Conservation (phyloP, 1,284 basidiomycete species). For the Ganoderma boninense region DNA sequence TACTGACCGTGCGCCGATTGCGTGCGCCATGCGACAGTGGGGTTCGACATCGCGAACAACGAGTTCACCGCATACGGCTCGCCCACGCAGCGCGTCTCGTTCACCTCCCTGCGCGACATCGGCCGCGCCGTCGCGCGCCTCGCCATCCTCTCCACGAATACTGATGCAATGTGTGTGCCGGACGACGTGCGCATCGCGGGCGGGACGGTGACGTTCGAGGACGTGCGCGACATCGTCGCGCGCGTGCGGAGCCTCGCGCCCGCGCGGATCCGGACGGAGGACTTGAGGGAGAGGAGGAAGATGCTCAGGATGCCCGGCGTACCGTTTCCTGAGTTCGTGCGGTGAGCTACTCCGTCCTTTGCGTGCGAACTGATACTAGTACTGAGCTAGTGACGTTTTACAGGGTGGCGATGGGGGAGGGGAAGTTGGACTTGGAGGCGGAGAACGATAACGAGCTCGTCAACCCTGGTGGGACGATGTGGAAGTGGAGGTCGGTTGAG, state of each 20-base stretch:
- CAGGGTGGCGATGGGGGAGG: conserved; percentile 37
- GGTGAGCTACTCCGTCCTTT: not conserved
- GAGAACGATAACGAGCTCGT: conserved; percentile 40
- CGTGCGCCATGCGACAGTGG: conserved; percentile 27
- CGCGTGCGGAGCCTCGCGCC: conserved; percentile 26
- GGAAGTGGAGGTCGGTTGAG: conserved; percentile 42
- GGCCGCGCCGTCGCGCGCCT: conserved; percentile 39
- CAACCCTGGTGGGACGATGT: conserved; percentile 36
- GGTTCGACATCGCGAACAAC: conserved; percentile 37
- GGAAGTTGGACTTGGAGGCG: conserved; percentile 37
- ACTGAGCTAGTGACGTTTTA: too few species aligned
- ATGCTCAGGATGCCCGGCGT: conserved; percentile 13
- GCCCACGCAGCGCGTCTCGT: conserved; percentile 25
- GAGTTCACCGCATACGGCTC: conserved; percentile 35
- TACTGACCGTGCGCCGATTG: too few species aligned
- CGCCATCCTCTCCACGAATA: conserved; percentile 30
- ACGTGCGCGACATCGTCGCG: conserved; percentile 31
- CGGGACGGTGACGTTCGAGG: conserved; percentile 26
- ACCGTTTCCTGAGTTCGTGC: conserved; percentile 11
- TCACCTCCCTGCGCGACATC: conserved; percentile 38
- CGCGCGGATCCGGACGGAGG: conserved; percentile 24
- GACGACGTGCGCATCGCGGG: conserved; percentile 38
- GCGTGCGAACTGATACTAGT: not conserved
- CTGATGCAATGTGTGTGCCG: conserved; percentile 33
- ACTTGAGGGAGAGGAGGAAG: conserved; percentile 24